Percentiles rank a stretch among this genome's conserved stretches.
These are phyloP conservation scores for Trypanosoma conorhini DNA, from an alignment of 208 protist genomes.

Conservation along the genomic window DNA sequence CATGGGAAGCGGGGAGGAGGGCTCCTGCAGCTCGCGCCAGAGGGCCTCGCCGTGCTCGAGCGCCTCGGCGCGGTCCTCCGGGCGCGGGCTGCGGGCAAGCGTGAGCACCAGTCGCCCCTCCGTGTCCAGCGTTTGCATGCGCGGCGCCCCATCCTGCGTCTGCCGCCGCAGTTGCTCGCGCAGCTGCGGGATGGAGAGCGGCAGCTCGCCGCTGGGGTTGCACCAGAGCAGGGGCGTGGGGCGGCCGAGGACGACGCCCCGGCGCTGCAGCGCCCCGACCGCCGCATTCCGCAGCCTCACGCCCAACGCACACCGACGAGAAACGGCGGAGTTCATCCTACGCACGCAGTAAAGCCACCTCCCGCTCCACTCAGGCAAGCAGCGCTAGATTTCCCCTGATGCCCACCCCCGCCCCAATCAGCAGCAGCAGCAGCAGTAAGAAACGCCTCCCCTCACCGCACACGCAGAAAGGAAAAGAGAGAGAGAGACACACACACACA, in stretches of 20 bases:
- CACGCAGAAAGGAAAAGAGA: neutral
- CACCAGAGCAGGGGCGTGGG: conserved; percentile 12
- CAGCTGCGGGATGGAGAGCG: conserved; percentile 22
- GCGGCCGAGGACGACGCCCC: conserved; percentile 1
- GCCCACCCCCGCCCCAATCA: neutral
- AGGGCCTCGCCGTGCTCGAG: conserved; percentile 64
- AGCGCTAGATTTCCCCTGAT: neutral
- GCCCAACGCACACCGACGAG: neutral
- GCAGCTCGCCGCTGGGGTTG: conserved; percentile 12
- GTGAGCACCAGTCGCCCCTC: conserved; percentile 61
- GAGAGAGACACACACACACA: neutral
- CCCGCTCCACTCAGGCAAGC: neutral
- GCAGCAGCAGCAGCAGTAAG: neutral
- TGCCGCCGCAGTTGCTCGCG: conserved; percentile 21
- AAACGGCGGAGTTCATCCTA: neutral
- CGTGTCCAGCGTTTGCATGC: conserved; percentile 56
- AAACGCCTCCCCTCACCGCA: neutral
- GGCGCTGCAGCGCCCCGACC: conserved; percentile 30
- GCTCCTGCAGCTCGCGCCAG: conserved; percentile 64
- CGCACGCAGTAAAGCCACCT: neutral
- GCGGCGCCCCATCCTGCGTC: conserved; percentile 16
- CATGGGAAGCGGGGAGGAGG: conserved; percentile 42
- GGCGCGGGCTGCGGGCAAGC: conserved; percentile 48
- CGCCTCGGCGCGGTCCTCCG: conserved; percentile 66
- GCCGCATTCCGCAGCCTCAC: conserved; percentile 28